Base-by-base conservation (phyloP, 495 filamentous ascomycete species). In the Sporormia fimetaria region DNA sequence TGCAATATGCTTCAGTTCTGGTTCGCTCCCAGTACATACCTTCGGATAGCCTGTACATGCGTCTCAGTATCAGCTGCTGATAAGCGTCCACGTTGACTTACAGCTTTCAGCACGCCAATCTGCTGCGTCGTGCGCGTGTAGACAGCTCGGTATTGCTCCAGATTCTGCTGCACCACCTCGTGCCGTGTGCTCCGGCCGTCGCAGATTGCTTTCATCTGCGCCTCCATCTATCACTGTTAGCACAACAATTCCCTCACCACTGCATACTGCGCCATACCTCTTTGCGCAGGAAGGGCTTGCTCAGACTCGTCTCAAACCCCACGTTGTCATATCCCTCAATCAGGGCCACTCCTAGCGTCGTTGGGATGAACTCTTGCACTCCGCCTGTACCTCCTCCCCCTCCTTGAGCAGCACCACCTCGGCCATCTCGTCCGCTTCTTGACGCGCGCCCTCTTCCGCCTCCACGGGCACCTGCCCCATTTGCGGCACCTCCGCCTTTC, bases 241-340 rank as follows among this genome's bases (percentile, higher is more conserved):
- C 23, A 17, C 10, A n/a, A n/a, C n/a, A n/a, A 49, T 34, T 7
- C 44, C 30, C 16, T 33, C 6, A 28, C 11, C n/a, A 12, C 36
- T 32, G 10, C 12, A n/a, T 25, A 12, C 30, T 21, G 21, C 36
- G 22, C 35, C 57, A 48, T 51, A 65, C 63, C 57, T 98, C 88
- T 60, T 98, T 96, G 18, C 90, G 75, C 28, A 98, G 65, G 58
- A 96, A 96, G n/a, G 90, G 90, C 60, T 98, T 98, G 53, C 84
- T 81, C 11, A 98, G 70, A 41, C 83, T 92, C 14, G 78, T 87
- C 35, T 93, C 86, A 37, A 95, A 76, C 21, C 79, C 81, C 63
- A 98, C 83, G 42, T 78, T 76, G 51, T 96, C 86, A 51, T 95
- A 96, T 0, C 92, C 92, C 59, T 90, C 78, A 27, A 95, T 81